Evolutionary conservation across 2,329 filamentous ascomycete species (phyloP), one percentile per base, ranked within the genome.

Genomic region (Exophiala mesophila): DNA sequence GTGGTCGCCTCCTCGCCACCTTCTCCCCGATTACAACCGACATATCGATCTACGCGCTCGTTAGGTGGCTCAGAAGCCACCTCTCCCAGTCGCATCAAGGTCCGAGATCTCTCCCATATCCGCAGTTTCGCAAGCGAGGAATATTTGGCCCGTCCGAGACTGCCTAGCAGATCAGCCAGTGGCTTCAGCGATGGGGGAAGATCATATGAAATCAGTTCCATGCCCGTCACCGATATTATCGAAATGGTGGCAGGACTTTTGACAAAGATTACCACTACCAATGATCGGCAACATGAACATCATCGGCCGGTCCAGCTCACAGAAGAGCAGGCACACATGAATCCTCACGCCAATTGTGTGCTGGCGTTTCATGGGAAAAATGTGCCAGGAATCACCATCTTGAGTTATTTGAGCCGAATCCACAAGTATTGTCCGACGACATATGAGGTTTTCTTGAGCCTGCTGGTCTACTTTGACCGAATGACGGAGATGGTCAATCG

Each of bases 351-450:
- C 53, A 85, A 70, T 53, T 85, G 72, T 41, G 90, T 98, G 3
- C 75, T 98, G 28, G 90, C 92, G 9, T 98, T 98, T 57, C 92
- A 98, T 60, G 92, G 92, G 54, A 97, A 96, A 68, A 98, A 98
- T 54, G 86, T 97, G 8, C 92, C 92, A 1, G 92, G 85, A 59
- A 98, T 98, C 57, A 95, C 89, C 15, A 97, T 98, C 48, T 72
- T 94, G 47, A 97, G 88, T 73, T 98, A 98, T 59, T 71, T 98
- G 39, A 90, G 83, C 57, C 82, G 92, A 47, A 97, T 98, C 61
- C 90, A 98, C 69, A 96, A 96, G 69, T 98, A 98, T 67, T 98
- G 92, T 59, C 92, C 92, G 1, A 97, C 92, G 4, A 97, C 92
- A 1, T 98, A 95, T 62, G 92, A 98, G 65, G 92, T 98, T 0